Base-by-base conservation (phyloP, 768 basidiomycete genomes). In the Phylloporus sp. region DNA sequence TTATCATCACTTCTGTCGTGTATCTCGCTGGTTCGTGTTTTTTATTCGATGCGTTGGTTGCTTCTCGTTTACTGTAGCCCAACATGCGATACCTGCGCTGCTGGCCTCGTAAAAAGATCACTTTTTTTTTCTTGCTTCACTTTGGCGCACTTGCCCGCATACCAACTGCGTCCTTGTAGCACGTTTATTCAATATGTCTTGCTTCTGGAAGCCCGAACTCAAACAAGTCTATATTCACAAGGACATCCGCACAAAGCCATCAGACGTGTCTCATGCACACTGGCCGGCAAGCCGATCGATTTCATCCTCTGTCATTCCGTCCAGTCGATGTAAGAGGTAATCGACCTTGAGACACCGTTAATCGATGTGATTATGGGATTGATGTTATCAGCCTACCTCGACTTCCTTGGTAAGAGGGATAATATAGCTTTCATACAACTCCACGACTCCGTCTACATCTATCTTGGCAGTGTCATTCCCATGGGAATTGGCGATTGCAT, bases 361-460 rank as follows among this genome's bases (percentile, higher is more conserved):
- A 31, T 38, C 7, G 38, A 44, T 32, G 36, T 32, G 43, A 43
- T 31, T 20, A 13, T 9, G 40, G 21, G 24, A 36, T 5, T 14
- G 36, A 34, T 22, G 46, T 20, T 20, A 13, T 58, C 70, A 2
- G 46, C 76, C 38, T 62, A 95, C 95, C 90, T 99, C 96, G 48
- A 99, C 90, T 62, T 96, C 92, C 67, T 95, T 97, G 1, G 96
- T 99, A 54, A 99, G 66, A 9, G 96, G 96, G 48, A 99, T 99
- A 54, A 99, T 93, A 59, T 86, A 92, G 60, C 86, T 88, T 62
- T 93, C 84, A 61, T 99, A 99, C 52, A 99, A 67, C 61, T 90
- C 84, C 20, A 96, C 87, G 14, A 99, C 91, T 33, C 87, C 84
- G 53, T 93, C 90, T 0, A 93, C 86, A 49, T 96, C 93, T 50